Evolutionary conservation across 1,284 basidiomycete genomes (phyloP), one percentile per base, ranked within the genome.

Genomic region (Naganishia sp.): DNA sequence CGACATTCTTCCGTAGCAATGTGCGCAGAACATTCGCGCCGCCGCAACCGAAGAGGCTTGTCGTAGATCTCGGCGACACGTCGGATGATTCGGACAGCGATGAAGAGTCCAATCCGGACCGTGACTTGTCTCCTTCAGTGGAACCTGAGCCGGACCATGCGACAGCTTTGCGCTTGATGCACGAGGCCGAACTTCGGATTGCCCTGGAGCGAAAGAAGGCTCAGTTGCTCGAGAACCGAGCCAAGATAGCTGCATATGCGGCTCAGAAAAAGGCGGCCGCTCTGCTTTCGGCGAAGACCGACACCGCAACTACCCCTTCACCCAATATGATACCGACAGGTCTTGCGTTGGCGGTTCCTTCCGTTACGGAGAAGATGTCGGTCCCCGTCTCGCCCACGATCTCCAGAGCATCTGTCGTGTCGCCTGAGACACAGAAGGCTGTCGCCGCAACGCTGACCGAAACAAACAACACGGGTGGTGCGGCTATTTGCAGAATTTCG

Each of bases 111-210:
- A 17, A 61, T n/a, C 35, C 32, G 21, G 46, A 61, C 25, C 18
- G 18, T 17, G n/a, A 54, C 18, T 42, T 54, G 52, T 54, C 52
- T 6, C n/a, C 21, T 3, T 10, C 32, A 3, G 52, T 13, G 13
- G 52, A 54, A 3, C 13, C 52, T 7, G 28, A n/a, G 18, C 46
- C 17, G 9, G 25, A 49, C 25, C 47, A 61, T 18, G 47, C 58
- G 11, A 41, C n/a, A 3, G 47, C 58, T 15, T 51, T 61, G 49
- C 58, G 58, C 6, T 23, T 61, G 15, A 42, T 51, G 47, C 58
- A 61, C 7, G 58, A 61, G 51, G 58, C 58, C 15, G 58, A 61
- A 42, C 47, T 61, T 32, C 58, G 58, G 10, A 43, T 61, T n/a
- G 58, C 58, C 6, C 28, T 61, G 21, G 58, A 61, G 25, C 41